Evolutionary conservation across 2,329 filamentous ascomycete genomes (phyloP), one percentile per base, ranked within the genome.

Genomic region (Cytospora leucostoma): DNA sequence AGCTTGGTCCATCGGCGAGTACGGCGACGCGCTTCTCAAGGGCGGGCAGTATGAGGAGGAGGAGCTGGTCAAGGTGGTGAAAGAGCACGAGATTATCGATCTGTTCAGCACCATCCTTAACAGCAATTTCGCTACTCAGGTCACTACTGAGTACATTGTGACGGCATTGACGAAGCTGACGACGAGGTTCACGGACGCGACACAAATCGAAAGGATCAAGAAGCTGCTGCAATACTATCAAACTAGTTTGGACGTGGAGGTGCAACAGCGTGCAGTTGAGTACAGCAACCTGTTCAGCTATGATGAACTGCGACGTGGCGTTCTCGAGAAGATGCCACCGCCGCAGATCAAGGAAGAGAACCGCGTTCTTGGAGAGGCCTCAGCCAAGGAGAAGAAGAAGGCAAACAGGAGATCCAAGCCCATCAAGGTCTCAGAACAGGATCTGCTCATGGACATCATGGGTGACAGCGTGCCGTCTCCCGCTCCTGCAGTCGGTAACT

Each of bases 1-100:
- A 44, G 90, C 95, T 7, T 99, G 95, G 95, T 96, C 95, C 60
- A 97, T 99, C 74, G 95, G 96, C 72, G 95, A 99, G 78, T 99
- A 93, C 72, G 94, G 92, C 13, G 95, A 99, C 75, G 86, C 90
- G 21, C 82, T 99, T n/a, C 82, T 99, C 40, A 86, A 86, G 65
- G 93, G 93, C 40, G 93, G 93, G 1, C 90, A 95, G 71, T 97
- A 96, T 69, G 94, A 98, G 75, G 93, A 97, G 73, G 93, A 96
- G 74, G 94, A 97, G 71, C 81, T 96, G 35, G 92, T 96, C 13
- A 79, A 83, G 66, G 82, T 84, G 71, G 90, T 99, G 65, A 91
- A 90, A 73, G 92, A 98, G 76, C 88, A 87, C 70, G 95, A 99
- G 72, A 84, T 99, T 65, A 86, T 98, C 40, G 95, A 98, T 73